phyloP scores from a whole-genome alignment of 2,329 filamentous ascomycete species.

The Trichoderma harzianum region DNA sequence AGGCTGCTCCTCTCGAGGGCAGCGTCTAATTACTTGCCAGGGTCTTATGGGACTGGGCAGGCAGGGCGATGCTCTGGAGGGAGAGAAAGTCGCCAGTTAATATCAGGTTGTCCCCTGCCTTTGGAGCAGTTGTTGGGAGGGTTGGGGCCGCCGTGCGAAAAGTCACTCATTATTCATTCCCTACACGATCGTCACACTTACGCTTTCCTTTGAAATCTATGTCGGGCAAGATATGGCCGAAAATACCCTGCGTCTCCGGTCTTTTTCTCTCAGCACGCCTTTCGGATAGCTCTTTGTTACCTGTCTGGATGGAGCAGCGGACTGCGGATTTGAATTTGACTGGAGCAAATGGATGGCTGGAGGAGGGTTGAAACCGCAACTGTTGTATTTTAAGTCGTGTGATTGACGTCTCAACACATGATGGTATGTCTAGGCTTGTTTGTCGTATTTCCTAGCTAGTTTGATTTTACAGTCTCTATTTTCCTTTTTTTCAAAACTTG shows the following conservation, averaged over 20 bases:
- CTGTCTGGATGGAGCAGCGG: conserved; percentile 31
- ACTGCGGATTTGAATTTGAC: conserved; percentile 33
- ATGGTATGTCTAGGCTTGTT: conserved; percentile 31
- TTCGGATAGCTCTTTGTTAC: conserved; percentile 28
- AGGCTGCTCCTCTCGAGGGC: not conserved
- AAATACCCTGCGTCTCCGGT: conserved; percentile 20
- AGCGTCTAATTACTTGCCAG: not conserved
- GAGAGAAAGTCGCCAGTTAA: conserved; percentile 16
- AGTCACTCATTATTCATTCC: conserved; percentile 19
- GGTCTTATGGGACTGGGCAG: not conserved
- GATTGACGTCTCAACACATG: conserved; percentile 32
- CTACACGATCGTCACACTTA: conserved; percentile 20
- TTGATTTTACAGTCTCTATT: conserved; percentile 36
- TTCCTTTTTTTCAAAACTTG: not conserved
- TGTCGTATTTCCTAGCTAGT: conserved; percentile 38
- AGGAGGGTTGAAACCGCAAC: conserved; percentile 30
- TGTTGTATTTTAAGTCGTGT: conserved; percentile 42
- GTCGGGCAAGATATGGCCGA: conserved; percentile 22
- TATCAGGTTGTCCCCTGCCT: conserved; percentile 23
- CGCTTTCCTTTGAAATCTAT: conserved; percentile 23
- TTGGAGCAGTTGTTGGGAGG: conserved; percentile 19
- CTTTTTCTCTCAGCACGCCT: conserved; percentile 25
- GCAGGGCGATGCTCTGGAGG: conserved; percentile 22
- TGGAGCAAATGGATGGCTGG: conserved; percentile 32
- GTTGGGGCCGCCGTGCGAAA: conserved; percentile 10